Base-by-base conservation (phyloP, 2,329 filamentous ascomycete genomes). In the Aspergillus tanneri region DNA sequence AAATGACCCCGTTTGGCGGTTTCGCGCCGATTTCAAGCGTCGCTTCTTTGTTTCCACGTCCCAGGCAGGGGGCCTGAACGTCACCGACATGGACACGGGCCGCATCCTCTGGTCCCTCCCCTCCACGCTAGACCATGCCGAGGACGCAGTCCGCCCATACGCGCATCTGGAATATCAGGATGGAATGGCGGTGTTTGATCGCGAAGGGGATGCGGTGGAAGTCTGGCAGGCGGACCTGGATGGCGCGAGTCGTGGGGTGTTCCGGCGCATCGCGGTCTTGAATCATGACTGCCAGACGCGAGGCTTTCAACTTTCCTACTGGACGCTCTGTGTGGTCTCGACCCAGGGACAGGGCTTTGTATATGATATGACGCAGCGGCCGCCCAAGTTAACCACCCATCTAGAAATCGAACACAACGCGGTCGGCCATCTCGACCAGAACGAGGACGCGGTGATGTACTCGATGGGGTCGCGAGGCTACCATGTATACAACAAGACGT, bases 91-190 rank as follows among this genome's bases (percentile, higher is more conserved):
- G 70, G 73, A 77, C 37, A 65, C 66, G 12, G 73, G 72, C 9
- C 49, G 52, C 3, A 57, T 68, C 12, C 56, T 77, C 5, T 77
- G 72, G 71, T 57, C 54, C 21, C 61, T 67, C 2, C 65, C 65
- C 19, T 62, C 65, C 2, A 56, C 57, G 27, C 47, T 56, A 18
- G 56, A 63, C 43, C 53, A 34, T 16, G 58, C 61, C 9, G 46
- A 54, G 18, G 50, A 67, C 9, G 60, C 63, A 0, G 73, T 76
- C 24, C 64, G 72, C 10, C 66, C 69, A 4, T 75, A 70, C 46
- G 74, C 74, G 1, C 74, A 76, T 58, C 57, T 77, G 9, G 74
- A 77, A 44, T 77, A 77, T 45, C 66, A 75, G 47, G 68, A 75
- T 57, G 74, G 73, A 9, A 72, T 68, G 40, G 72, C 68, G 2